Base-by-base conservation (phyloP, 2,329 filamentous ascomycete genomes). In the Raffaelea albimanens region DNA sequence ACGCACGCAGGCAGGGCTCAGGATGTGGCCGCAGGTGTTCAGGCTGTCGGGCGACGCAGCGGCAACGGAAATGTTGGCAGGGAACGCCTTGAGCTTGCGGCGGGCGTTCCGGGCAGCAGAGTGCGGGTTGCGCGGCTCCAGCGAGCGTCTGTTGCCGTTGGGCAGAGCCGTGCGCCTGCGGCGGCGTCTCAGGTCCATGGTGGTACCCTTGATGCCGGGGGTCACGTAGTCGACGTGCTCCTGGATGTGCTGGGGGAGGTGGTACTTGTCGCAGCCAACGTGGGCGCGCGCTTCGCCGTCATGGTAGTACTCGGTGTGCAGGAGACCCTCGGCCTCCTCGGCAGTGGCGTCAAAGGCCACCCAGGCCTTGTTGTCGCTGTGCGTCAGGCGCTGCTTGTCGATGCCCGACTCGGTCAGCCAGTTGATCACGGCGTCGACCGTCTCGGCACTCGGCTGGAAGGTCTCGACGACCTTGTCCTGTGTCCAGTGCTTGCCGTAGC, bases 191-290 rank as follows among this genome's bases (percentile, higher is more conserved):
- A 48, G 16, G 22, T 46, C 40, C n/a, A 39, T 44, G 10, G 38
- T 7, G 14, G 18, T 23, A 19, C 20, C 25, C 38, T 47, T 50
- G 19, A 48, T 33, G 5, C 72, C 72, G 0, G 75, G 74, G 1
- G 69, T 76, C 36, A 78, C 69, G 56, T 75, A 78, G 58, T 78
- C 74, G 44, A 78, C 63, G 49, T 76, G 71, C n/a, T 64, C 53
- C 33, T 64, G 63, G n/a, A 78, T 52, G 38, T 69, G 58, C 22
- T 63, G 60, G 2, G 74, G 74, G 3, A 78, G 59, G 49, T 73
- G 71, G 55, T 58, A 59, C 40, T 43, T 16, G 3, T 48, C 36
- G 18, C 54, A 57, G 21, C 54, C 55, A 34, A 57, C 53, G 18
- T 50, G 52, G 19, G 31, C 44, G 13, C 31, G 1, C n/a, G 29